Base-by-base conservation (phyloP, 768 basidiomycete genomes). In the Boletus speciosus region DNA sequence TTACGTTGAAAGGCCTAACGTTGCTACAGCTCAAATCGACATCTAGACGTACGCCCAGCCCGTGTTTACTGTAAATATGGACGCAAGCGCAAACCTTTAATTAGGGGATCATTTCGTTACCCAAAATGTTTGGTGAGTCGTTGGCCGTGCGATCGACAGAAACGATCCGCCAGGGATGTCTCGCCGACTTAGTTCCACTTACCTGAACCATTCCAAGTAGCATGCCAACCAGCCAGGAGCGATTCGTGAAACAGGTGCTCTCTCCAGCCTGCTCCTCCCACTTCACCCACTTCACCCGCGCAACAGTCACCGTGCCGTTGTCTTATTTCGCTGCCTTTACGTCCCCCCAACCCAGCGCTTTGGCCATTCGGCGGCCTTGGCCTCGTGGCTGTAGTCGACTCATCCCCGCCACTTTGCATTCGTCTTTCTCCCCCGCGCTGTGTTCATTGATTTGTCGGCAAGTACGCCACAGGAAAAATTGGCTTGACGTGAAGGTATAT, bases 401-500 rank as follows among this genome's bases (percentile, higher is more conserved):
- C 54, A 41, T 31, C 42, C 27, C 54, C n/a, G 43, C 6, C 37
- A 9, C 27, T 35, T 21, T 19, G 34, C 21, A 36, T 15, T 35
- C 25, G 15, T 8, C 38, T 46, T 52, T 38, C 55, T 57, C 45
- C 58, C 15, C 44, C 32, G 49, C 21, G 38, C 54, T 38, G 48
- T 56, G 49, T 45, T 46, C 46, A 47, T 48, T 60, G 32, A 42
- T 43, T 37, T 31, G n/a, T 48, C 37, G 51, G 41, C 42, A 55
- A 37, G 38, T 10, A 29, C 48, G 54, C 55, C 47, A 52, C 55
- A 44, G 27, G 23, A 51, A 39, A 19, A 49, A 5, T 31, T 14
- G 40, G 32, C 29, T 40, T 53, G 47, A 36, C 46, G 32, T 39
- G 14, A 48, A 58, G 61, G 66, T 66, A 62, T 56, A 47, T 60